phyloP scores from a whole-genome alignment of 768 basidiomycete species.

The Xerocomellus dryophilus region DNA sequence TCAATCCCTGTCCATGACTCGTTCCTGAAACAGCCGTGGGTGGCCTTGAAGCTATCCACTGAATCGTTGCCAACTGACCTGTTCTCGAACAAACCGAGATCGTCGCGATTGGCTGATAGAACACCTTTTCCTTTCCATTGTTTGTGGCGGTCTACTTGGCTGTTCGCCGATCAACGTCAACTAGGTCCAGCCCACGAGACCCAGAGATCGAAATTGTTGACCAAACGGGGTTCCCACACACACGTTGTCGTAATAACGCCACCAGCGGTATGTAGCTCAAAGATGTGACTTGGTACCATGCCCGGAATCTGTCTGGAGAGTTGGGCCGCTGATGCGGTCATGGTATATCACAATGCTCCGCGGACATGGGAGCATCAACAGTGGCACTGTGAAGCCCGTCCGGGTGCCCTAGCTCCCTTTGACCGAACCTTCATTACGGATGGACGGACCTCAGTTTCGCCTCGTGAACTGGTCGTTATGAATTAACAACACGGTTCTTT shows the following conservation, averaged over 20 bases:
- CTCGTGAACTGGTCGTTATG: conserved; percentile 11
- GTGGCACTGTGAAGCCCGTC: conserved; percentile 13
- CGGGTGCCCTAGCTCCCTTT: conserved; percentile 7
- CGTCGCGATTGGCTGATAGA: conserved; percentile 26
- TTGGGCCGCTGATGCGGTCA: not conserved
- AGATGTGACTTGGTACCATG: conserved; percentile 1
- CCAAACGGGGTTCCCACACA: not conserved
- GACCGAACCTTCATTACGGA: conserved; percentile 24
- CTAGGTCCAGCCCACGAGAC: not conserved
- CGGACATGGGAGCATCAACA: conserved; percentile 22
- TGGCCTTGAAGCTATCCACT: not conserved
- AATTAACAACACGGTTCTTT: conserved; percentile 1
- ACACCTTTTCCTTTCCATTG: conserved; percentile 5
- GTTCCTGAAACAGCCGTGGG: conserved; percentile 32
- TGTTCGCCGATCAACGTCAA: conserved; percentile 24
- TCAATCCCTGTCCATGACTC: conserved; percentile 5
- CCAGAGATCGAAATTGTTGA: not conserved
- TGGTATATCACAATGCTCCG: conserved; percentile 17
- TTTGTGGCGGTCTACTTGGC: conserved; percentile 2
- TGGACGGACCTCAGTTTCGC: conserved; percentile 14
- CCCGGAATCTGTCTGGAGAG: conserved; percentile 13
- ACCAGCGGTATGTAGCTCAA: not conserved
- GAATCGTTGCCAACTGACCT: conserved; percentile 10
- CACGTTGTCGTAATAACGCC: conserved; percentile 3
- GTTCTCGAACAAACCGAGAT: conserved; percentile 22